Conservation (phyloP, 805 yeast genomes). For the Teunomyces atbi region DNA sequence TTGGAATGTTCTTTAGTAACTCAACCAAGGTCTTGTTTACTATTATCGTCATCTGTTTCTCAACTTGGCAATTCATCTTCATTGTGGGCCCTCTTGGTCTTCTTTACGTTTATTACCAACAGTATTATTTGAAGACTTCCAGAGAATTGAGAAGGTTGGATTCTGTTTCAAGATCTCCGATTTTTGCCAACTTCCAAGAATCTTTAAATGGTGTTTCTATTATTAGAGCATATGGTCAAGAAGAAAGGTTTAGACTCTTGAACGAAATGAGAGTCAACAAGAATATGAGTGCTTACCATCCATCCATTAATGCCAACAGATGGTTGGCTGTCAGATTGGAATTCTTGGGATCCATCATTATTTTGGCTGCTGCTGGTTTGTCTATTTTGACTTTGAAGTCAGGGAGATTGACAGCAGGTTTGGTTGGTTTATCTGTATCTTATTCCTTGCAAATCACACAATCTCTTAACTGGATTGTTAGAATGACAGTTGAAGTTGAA, state of each 20-base stretch:
- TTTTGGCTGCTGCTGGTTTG: slow-evolving; percentile 81
- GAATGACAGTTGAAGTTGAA: slow-evolving; percentile 98
- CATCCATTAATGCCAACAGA: slow-evolving; percentile 88
- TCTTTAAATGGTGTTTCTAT: slow-evolving; percentile 73
- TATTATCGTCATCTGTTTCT: slow-evolving; percentile 70
- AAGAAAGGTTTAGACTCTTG: slow-evolving; percentile 58
- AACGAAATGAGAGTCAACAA: slow-evolving; percentile 73
- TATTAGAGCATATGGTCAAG: slow-evolving; percentile 72
- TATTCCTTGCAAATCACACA: slow-evolving; percentile 93
- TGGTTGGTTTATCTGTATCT: slow-evolving; percentile 90
- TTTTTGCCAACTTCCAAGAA: slow-evolving; percentile 83
- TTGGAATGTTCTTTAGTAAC: slow-evolving; percentile 65
- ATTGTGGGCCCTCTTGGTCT: slow-evolving; percentile 67
- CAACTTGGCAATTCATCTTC: slow-evolving; percentile 84
- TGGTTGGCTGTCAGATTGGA: slow-evolving; percentile 97
- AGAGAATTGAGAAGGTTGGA: slow-evolving; percentile 82
- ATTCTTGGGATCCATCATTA: slow-evolving; percentile 84
- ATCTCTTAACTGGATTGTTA: slow-evolving; percentile 92
- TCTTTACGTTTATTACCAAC: slow-evolving; percentile 70
- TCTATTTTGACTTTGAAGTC: slow-evolving; percentile 66
- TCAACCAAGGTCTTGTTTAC: slow-evolving; percentile 69
- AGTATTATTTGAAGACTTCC: slow-evolving; percentile 71
- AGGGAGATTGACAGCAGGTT: slow-evolving; percentile 80
- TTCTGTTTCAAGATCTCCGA: slow-evolving; percentile 76
- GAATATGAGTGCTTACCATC: slow-evolving; percentile 90